phyloP scores from a whole-genome alignment of 371 early-diverging fungal species.

The Mycotypha africana region DNA sequence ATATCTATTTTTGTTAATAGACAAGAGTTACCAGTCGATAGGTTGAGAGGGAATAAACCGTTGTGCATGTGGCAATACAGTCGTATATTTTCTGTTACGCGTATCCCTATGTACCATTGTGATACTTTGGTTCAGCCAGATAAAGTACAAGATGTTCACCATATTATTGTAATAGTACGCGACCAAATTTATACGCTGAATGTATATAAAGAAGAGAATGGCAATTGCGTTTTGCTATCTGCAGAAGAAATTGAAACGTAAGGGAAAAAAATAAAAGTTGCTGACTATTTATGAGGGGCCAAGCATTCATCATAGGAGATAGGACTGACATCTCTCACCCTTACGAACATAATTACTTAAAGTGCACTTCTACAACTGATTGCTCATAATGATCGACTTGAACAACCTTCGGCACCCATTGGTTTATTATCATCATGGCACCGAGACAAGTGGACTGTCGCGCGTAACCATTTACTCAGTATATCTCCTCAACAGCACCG shows the following conservation, averaged over 20 bases:
- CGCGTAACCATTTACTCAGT: conserved; percentile 54
- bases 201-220: conserved; percentile 42
- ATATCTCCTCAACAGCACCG: conserved; percentile 45
- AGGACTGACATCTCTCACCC: no score
- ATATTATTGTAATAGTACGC: conserved; percentile 68
- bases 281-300: no score
- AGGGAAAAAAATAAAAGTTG: no score
- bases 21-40: conserved; percentile 50
- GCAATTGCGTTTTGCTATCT: conserved; percentile 42
- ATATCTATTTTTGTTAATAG: conserved; percentile 24
- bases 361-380: conserved; percentile 32
- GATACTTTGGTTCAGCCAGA: conserved; percentile 52
- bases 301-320: no score
- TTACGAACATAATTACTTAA: background rate
- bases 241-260: conserved; percentile 74
- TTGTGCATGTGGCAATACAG: conserved; percentile 88
- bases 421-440: conserved; percentile 80
- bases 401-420: conserved; percentile 49
- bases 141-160: conserved; percentile 40
- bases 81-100: conserved; percentile 69
- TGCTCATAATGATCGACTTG: conserved; percentile 34
- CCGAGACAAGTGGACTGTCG: conserved; percentile 78
- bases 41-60: conserved; percentile 40
- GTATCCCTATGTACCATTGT: conserved; percentile 71
- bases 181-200: conserved; percentile 79